Evolutionary conservation across 2,329 filamentous ascomycete species (phyloP), one percentile per base, ranked within the genome.

Genomic region (Colletotrichum lupini): DNA sequence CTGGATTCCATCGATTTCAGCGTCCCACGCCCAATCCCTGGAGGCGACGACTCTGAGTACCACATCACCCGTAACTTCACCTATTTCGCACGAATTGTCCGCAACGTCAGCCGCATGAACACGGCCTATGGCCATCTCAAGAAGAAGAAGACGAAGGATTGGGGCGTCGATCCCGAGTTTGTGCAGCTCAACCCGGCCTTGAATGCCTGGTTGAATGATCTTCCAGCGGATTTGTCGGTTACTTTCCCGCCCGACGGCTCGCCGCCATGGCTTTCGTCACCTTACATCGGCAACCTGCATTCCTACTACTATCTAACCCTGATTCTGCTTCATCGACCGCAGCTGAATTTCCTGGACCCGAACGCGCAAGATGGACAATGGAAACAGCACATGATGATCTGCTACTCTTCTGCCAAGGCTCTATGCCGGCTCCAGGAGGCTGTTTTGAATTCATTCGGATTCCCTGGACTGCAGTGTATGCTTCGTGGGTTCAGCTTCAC

Each of bases 401-500:
- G 95, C 79, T 96, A 97, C 80, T 90, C 91, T 53, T 93, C 95
- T 1, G 95, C 96, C 52, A 97, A 97, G 82, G 90, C 89, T 53
- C 88, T 98, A 63, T 98, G 95, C 82, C 92, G 94, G 73, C 83
- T 98, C 6, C 95, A 98, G 79, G 96, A 98, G 83, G 92, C 92
- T 2, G 91, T 97, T 46, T 80, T 97, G 72, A 89, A 92, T 67
- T 89, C 90, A 0, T 97, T 92, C 81, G 94, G 95, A 3, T 85
- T 98, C 73, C 90, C 90, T 19, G 96, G 95, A 0, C 86, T 98
- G 19, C 88, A 97, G 77, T 97, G 93, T 83, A 98, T 98, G 96
- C 93, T 96, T 79, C 90, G 96, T 76, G 96, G 96, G 52, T 95
- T 97, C 80, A 98, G 95, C 82, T 98, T 98, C 79, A 95, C 94